Percentiles rank a stretch among this genome's conserved stretches.
phyloP scores from a whole-genome alignment of 2,329 filamentous ascomycete species.

The Aspergillus sergii region DNA sequence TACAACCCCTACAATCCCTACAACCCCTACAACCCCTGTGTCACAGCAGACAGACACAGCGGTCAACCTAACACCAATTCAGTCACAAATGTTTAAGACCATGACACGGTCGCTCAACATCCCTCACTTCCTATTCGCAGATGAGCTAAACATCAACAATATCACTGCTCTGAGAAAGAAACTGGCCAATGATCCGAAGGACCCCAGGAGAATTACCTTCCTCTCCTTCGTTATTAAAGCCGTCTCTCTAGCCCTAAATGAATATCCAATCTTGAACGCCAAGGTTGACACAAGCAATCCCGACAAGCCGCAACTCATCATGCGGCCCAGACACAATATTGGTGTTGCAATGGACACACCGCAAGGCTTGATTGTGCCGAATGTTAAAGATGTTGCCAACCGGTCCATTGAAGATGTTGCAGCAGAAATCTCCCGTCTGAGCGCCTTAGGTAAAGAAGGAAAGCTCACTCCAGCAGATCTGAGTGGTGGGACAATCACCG shows the following conservation, averaged over 20 bases:
- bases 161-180: constrained; percentile 72
- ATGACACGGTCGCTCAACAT: constrained; percentile 93
- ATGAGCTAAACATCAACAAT: constrained; percentile 80
- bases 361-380: constrained; percentile 83
- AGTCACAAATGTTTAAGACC: constrained; percentile 93
- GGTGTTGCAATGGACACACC: constrained; percentile 96
- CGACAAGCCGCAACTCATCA: constrained; percentile 72
- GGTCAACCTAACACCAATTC: constrained; percentile 73
- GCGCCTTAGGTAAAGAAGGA: constrained; percentile 71
- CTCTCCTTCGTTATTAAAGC: constrained; percentile 97
- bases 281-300: constrained; percentile 68
- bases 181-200: constrained; percentile 64
- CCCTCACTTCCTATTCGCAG: constrained; percentile 93
- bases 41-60: constrained; percentile 66
- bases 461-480: constrained; percentile 76
- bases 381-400: constrained; percentile 79
- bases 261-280: constrained; percentile 85
- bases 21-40: constrained; percentile 40
- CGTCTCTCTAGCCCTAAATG: constrained; percentile 78
- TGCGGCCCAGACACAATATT: constrained; percentile 88
- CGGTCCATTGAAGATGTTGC: constrained; percentile 80
- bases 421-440: constrained; percentile 72
- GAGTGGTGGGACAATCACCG: constrained; percentile 84
- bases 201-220: constrained; percentile 74
- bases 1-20: constrained; percentile 27